Conservation (phyloP, 2,329 filamentous ascomycete genomes). For the Hymenoscyphus albidus region DNA sequence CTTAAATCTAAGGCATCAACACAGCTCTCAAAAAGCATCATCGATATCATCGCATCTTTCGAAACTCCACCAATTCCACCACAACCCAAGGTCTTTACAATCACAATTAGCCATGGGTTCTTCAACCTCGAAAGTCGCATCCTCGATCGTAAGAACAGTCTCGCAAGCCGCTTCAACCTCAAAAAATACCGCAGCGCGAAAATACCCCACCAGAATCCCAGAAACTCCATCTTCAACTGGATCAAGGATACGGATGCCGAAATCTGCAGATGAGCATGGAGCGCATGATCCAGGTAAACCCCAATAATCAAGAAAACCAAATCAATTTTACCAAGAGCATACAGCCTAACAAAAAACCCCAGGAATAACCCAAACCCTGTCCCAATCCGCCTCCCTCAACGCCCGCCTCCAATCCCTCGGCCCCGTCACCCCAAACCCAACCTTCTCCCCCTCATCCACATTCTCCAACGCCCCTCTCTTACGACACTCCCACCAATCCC, state of each 20-base stretch:
- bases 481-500: neutral
- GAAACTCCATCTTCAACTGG: slow-evolving; percentile 9
- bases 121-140: slow-evolving; percentile 28
- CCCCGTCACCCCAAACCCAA: slow-evolving; percentile 31
- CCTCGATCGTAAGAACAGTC: slow-evolving; percentile 13
- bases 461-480: slow-evolving; percentile 19
- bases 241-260: neutral
- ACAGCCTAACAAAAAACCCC: slow-evolving; percentile 4
- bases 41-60: neutral
- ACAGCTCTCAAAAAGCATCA: neutral
- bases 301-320: neutral
- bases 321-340: neutral
- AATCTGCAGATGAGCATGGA: neutral
- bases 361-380: slow-evolving; percentile 18
- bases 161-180: slow-evolving; percentile 21
- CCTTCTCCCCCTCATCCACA: slow-evolving; percentile 30
- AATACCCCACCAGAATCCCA: slow-evolving; percentile 32
- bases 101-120: slow-evolving; percentile 24
- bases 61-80: neutral
- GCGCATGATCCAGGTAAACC: neutral
- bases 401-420: slow-evolving; percentile 29
- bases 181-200: slow-evolving; percentile 23
- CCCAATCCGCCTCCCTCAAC: slow-evolving; percentile 16
- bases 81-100: neutral
- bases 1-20: neutral